These are phyloP conservation scores for Eucalyptus cloeziana DNA, from an alignment of 345 rosid species.

Conservation along the genomic window DNA sequence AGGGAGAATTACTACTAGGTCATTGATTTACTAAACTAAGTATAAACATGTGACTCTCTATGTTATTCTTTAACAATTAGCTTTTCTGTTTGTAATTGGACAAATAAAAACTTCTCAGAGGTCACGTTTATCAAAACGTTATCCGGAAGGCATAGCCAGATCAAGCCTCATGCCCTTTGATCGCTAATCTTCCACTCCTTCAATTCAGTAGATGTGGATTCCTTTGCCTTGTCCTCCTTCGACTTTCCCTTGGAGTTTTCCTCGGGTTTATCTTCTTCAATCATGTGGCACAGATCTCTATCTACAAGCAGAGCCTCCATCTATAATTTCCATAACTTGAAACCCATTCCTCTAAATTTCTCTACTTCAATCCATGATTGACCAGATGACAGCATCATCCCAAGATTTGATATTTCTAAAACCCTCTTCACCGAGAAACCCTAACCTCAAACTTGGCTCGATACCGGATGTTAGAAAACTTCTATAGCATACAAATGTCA, in stretches of 20 bases:
- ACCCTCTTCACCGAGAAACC: not conserved
- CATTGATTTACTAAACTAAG: not conserved
- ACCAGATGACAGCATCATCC: not conserved
- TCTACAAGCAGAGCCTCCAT: not conserved
- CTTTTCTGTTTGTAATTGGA: not conserved
- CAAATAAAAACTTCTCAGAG: not conserved
- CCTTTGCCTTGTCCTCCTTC: not conserved
- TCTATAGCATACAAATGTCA: not conserved
- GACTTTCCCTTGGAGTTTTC: not conserved
- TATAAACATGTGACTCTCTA: not conserved
- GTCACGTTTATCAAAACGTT: not conserved
- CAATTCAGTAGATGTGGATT: not conserved
- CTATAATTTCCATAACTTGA: not conserved
- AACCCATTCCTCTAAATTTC: not conserved
- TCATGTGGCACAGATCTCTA: not conserved
- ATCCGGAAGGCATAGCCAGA: not conserved
- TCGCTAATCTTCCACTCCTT: not conserved
- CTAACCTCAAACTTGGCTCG: not conserved
- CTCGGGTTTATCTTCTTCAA: not conserved
- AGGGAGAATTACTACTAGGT: not conserved
- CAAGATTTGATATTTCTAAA: not conserved
- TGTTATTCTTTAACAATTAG: not conserved
- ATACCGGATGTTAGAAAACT: not conserved
- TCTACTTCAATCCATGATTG: not conserved
- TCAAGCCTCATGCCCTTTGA: not conserved